Conservation (phyloP, 2,329 filamentous ascomycete species). For the Pseudogymnoascus sp. region DNA sequence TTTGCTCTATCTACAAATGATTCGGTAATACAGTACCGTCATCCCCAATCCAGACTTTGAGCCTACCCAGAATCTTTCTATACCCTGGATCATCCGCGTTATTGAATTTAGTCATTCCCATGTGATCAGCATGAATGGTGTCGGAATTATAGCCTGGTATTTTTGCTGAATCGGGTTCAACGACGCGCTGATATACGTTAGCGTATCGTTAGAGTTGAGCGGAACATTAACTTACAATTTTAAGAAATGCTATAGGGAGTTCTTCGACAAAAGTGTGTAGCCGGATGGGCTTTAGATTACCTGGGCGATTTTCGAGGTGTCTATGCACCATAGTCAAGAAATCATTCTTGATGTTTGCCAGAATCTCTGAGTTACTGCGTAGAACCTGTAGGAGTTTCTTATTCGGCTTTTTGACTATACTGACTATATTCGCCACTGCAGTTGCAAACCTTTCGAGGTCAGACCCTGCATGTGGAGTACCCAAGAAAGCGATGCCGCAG, state of each 20-base stretch:
- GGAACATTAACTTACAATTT: conserved; percentile 3
- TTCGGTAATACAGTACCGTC: not conserved
- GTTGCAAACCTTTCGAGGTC: conserved; percentile 30
- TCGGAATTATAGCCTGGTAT: conserved; percentile 25
- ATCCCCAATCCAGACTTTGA: conserved; percentile 1
- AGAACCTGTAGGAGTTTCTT: conserved; percentile 26
- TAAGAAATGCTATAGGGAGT: too few species aligned
- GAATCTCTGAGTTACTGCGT: conserved; percentile 23
- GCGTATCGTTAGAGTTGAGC: not conserved
- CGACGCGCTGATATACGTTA: conserved; percentile 15
- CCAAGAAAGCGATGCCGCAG: conserved; percentile 32
- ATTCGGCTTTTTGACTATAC: conserved; percentile 29
- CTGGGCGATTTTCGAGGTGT: not conserved
- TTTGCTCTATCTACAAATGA: not conserved
- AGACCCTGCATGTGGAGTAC: conserved; percentile 33
- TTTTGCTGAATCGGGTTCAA: conserved; percentile 28
- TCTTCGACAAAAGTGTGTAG: too few species aligned
- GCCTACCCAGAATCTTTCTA: conserved; percentile 1
- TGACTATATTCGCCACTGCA: conserved; percentile 25
- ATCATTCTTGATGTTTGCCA: conserved; percentile 21
- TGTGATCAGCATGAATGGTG: conserved; percentile 29
- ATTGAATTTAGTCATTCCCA: conserved; percentile 30
- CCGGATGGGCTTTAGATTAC: conserved; percentile 18
- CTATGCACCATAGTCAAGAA: conserved; percentile 26
- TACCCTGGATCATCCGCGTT: conserved; percentile 13